These are phyloP conservation scores for Biancaea sappan DNA, from an alignment of 306 rosid genomes.

Conservation along the genomic window DNA sequence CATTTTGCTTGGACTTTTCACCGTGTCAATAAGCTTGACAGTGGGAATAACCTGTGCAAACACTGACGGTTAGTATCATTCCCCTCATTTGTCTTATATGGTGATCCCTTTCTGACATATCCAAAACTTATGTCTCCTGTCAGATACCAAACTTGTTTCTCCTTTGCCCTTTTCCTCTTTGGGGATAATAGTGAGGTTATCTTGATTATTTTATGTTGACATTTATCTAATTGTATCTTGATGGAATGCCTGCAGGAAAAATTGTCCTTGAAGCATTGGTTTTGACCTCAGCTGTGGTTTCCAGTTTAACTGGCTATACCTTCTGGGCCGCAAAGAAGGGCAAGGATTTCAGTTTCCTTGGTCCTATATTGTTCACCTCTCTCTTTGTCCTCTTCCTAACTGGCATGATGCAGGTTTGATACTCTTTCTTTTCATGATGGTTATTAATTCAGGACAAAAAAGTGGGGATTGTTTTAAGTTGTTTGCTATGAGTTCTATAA, in stretches of 20 bases:
- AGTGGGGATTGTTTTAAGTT: not conserved
- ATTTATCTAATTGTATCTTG: not conserved
- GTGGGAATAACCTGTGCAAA: constrained; percentile 85
- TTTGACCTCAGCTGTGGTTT: constrained; percentile 84
- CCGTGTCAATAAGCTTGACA: constrained; percentile 73
- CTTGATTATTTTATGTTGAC: not conserved
- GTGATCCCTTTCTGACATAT: not conserved
- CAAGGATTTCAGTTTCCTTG: constrained; percentile 96
- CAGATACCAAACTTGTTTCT: not conserved
- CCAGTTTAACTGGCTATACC: constrained; percentile 81
- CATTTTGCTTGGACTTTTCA: constrained; percentile 85
- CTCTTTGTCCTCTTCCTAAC: constrained; percentile 66
- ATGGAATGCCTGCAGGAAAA: constrained; percentile 58
- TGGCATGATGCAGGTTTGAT: constrained; percentile 82
- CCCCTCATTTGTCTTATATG: not conserved
- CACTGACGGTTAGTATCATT: constrained; percentile 63
- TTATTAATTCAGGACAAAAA: not conserved
- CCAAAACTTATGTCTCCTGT: not conserved
- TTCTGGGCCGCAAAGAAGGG: constrained; percentile 99
- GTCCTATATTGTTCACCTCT: constrained; percentile 83
- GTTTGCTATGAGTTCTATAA: not conserved
- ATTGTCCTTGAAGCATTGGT: constrained; percentile 94
- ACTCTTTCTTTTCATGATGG: not conserved
- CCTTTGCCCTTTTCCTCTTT: not conserved
- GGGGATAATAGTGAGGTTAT: not conserved